Evolutionary conservation across 2,329 filamentous ascomycete genomes (phyloP), one percentile per base, ranked within the genome.

Genomic region (Coniella lustricola): DNA sequence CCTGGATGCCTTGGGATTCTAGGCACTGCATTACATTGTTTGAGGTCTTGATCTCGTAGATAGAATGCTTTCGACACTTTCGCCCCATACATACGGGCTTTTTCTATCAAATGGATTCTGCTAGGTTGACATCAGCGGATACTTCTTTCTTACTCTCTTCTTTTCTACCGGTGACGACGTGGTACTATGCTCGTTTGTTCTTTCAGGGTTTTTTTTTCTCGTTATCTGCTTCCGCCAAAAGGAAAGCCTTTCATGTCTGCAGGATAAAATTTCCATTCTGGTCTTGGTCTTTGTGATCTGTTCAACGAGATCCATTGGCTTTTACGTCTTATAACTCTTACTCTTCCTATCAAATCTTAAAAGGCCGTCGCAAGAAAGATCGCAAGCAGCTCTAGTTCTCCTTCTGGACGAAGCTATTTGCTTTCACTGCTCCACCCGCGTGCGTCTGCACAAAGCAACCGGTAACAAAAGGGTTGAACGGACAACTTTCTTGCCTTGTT

Each of bases 11-110:
- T 25, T 46, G 16, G 43, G 21, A 29, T 33, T 33, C 37, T 18
- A 31, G 32, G 29, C 41, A 45, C 22, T 46, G 46, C 44, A 48
- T 44, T 32, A 34, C 45, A 46, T 39, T 34, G 41, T 25, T 45
- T 36, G 31, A 38, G 41, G 48, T 35, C 36, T 20, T 39, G 22
- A 14, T 22, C 33, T 18, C 32, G 32, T 22, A 42, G 36, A 46
- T 48, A 46, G 38, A 38, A 22, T 44, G 12, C 32, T 8, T 44
- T 35, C 29, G 21, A 44, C 39, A 35, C 44, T 17, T 44, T 34
- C 45, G 42, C 16, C 31, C 34, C 41, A 33, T 47, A 31, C 22
- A 29, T 29, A 29, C 40, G 18, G 41, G 7, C 37, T 34, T 29
- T 20, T 21, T 38, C 36, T 33, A 29, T 31, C 39, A 29, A 29